Base-by-base conservation (phyloP, 2,329 filamentous ascomycete genomes). In the Paecilomyces niveus region DNA sequence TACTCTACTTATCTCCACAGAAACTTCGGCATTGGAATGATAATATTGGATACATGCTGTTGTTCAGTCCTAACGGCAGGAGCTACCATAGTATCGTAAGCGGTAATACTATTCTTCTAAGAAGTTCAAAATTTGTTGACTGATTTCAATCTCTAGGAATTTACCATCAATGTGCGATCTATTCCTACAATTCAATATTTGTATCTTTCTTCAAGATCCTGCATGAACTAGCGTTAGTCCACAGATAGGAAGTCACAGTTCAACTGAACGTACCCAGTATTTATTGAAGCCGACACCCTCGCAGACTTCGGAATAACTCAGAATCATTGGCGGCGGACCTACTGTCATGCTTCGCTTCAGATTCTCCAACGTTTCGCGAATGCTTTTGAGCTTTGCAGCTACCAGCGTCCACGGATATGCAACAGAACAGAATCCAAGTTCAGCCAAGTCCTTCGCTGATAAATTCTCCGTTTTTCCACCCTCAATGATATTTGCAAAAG, bases 231-330 rank as follows among this genome's bases (percentile, higher is more conserved):
- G 13, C 6, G n/a, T 39, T 39, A 39, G 35, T n/a, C 13, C 5
- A 39, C n/a, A 39, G n/a, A 29, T 29, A 29, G 13, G n/a, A 6
- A 13, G 33, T 15, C 4, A 5, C 13, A 39, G 33, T 15, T 13
- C 4, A 39, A 39, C 7, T 39, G 3, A 39, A 65, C 67, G 55
- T 59, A 71, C 70, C 69, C 72, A 78, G 58, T 78, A 78, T 31
- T 76, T 72, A 53, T 74, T 74, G 56, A 80, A 80, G 0, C 78
- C 78, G 21, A 80, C 77, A 0, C 76, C 76, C 10, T 77, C 72
- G 39, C 75, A 79, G 0, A 81, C 76, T 53, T 81, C 75, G 0
- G 65, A 65, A 57, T 78, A 80, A 0, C 72, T 72, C 29, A 80
- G 60, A 50, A 80, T 75, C 62, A 71, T 74, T 1, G 76, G 75